Evolutionary conservation across 768 basidiomycete species (phyloP), one percentile per base, ranked within the genome.

Genomic region (Pholiota conissans): DNA sequence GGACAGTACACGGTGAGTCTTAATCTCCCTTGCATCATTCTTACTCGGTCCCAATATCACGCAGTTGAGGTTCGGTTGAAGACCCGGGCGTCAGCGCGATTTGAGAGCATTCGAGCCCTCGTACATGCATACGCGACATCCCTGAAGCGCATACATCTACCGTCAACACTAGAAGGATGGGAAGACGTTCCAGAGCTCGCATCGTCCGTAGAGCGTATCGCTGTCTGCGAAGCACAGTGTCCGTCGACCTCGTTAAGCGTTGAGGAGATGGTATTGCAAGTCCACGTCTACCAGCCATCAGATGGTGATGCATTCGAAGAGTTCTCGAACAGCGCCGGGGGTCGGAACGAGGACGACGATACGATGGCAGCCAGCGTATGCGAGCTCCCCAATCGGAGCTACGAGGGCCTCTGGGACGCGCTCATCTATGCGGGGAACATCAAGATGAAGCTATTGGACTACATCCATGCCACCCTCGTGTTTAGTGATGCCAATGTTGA

Each of bases 331-430:
- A 76, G 76, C 67, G 68, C 77, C n/a, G 58, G 81, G 65, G 54
- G 75, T 67, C 72, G 76, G 49, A 80, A 80, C 27, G 90, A 90
- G 20, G 90, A 87, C 42, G 86, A 89, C 58, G 85, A 87, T 51
- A 86, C 93, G 0, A 89, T 89, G 76, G 93, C 96, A 10, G 97
- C 95, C 1, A 90, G 84, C 57, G 88, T 98, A 18, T 90, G 90
- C 68, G 90, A 95, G 54, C 80, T 99, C 46, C 97, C 97, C 1
- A 90, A 88, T 60, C 71, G 79, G 60, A 82, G 79, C 37, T 88
- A 91, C 80, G 96, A 98, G 58, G 95, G 96, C 1, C 74, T 98
- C 14, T 98, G 97, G 97, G 90, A 89, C 51, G 91, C 89, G 48
- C 71, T 99, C 63, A 89, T 98, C 68, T 99, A 96, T 71, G 78